phyloP scores from a whole-genome alignment of 306 rosid species.

The Quercus rubra region DNA sequence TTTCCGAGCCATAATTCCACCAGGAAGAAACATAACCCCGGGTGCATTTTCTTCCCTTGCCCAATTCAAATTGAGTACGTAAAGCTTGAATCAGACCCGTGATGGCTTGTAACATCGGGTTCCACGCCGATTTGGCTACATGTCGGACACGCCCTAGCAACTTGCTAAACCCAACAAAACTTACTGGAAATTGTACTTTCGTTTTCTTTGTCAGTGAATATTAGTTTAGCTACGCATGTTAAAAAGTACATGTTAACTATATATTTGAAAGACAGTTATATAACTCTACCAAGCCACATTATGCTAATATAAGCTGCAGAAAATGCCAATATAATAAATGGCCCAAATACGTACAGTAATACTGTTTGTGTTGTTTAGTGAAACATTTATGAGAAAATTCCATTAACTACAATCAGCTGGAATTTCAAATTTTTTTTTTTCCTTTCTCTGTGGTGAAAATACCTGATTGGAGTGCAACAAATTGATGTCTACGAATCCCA shows the following conservation, averaged over 20 bases:
- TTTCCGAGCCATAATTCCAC: no score
- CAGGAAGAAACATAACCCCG: no score
- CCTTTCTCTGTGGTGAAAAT: not conserved
- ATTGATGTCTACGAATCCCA: not conserved
- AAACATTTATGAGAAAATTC: not conserved
- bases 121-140: not conserved
- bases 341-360: no score
- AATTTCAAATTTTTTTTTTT: not conserved
- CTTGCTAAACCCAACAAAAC: not conserved
- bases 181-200: not conserved
- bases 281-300: no score
- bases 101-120: not conserved
- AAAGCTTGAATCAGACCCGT: slow-evolving; percentile 7
- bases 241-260: no score
- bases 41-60: not conserved
- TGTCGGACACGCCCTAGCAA: not conserved
- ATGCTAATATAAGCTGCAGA: not conserved
- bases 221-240: no score
- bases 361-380: not conserved
- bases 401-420: not conserved
- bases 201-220: not conserved
- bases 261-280: no score
- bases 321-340: no score
- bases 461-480: not conserved
- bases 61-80: slow-evolving; percentile 18